Evolutionary conservation across 495 filamentous ascomycete genomes (phyloP), one percentile per base, ranked within the genome.

Genomic region (Talaromyces ruber): DNA sequence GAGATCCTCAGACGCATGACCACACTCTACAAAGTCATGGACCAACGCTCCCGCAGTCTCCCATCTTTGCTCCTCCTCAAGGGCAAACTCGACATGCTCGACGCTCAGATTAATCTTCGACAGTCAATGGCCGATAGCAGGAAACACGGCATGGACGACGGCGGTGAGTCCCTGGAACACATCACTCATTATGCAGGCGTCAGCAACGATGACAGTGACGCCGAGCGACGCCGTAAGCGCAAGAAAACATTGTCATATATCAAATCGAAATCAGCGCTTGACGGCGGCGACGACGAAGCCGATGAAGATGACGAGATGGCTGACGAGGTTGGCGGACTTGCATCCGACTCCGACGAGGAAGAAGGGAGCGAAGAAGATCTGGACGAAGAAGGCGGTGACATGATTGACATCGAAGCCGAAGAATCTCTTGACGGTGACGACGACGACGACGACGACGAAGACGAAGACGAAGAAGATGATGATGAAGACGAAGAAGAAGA

Each of bases 41-140:
- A 92, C 61, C 89, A 93, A 71, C 84, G 94, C 21, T 90, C 92
- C 16, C 85, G 84, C 12, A 91, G 87, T 28, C 79, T 98, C n/a
- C 84, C 89, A 25, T 88, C 87, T 50, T 76, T 98, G 34, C 79
- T 97, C 24, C 79, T 90, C n/a, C 80, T 98, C 26, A 95, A 96
- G 76, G 93, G 93, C 14, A 93, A 94, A 70, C 82, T 97, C 9
- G 93, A 97, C 69, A 88, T 97, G 85, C 76, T 96, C 52, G 84
- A 91, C 61, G 87, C 91, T 11, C 94, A 98, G 72, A 82, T 97
- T 61, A 84, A 91, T 64, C 73, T 96, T 63, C 80, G 94, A 29
- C 85, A 86, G 61, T 80, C 78, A 18, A 81, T 90, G 69, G 72
- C 71, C 9, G 74, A 72, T 64, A 71, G 73, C 68, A n/a, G 80